Evolutionary conservation across 2,329 filamentous ascomycete genomes (phyloP).

Genomic region (Calonectria montana): DNA sequence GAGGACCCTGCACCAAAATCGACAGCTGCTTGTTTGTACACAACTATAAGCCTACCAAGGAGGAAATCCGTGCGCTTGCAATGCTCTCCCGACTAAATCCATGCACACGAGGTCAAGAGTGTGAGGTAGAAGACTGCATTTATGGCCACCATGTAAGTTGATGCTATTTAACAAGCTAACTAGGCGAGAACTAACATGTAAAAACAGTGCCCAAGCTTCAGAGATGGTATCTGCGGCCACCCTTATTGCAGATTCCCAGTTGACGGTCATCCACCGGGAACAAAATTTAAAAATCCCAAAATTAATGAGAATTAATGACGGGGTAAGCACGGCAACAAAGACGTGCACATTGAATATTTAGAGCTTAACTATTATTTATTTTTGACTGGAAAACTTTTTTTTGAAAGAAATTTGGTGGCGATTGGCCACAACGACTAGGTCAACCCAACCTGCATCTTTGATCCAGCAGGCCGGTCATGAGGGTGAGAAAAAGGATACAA

Average conservation of each 20-base stretch:
- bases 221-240: slow-evolving; percentile 62
- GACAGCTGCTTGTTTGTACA: slow-evolving; percentile 69
- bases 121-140: slow-evolving; percentile 67
- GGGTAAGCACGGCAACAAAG: background rate
- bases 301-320: slow-evolving; percentile 47
- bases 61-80: slow-evolving; percentile 67
- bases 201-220: slow-evolving; percentile 64
- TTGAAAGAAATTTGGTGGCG: background rate
- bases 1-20: slow-evolving; percentile 66
- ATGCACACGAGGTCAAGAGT: slow-evolving; percentile 68
- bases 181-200: slow-evolving; percentile 15
- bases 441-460: background rate
- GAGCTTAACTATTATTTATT: slow-evolving; percentile 4
- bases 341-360: background rate
- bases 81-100: slow-evolving; percentile 68
- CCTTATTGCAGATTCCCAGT: slow-evolving; percentile 66
- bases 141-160: slow-evolving; percentile 71
- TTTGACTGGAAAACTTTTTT: background rate
- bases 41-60: slow-evolving; percentile 62
- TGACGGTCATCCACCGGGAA: slow-evolving; percentile 68
- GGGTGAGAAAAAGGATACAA: background rate
- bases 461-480: background rate
- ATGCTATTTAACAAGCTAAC: background rate
- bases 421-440: background rate
- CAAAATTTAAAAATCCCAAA: slow-evolving; percentile 57